Base-by-base conservation (phyloP, 192 early-diverging fungal species). In the Backusella morwellensis region DNA sequence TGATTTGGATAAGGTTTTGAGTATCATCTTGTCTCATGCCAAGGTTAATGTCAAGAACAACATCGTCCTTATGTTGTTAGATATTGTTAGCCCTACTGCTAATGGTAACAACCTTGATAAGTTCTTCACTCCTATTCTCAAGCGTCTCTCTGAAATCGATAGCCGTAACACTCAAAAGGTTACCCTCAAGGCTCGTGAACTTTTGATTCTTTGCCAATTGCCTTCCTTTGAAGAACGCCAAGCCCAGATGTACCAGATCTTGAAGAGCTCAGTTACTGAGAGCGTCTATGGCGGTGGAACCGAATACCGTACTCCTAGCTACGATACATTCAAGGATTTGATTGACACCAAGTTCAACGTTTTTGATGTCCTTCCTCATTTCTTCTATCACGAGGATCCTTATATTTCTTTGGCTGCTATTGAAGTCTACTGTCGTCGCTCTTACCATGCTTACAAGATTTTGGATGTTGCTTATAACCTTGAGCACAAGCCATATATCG, bases 381-480 rank as follows among this genome's bases (percentile, higher is more conserved):
- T 99, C 87, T 95, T 99, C 82, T 96, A 95, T 84, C 93, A 99
- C 79, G 82, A 86, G 38, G 92, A 96, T 72, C 82, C 85, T 26
- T 90, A 91, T 70, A 88, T 97, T 68, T 84, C 92, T 7, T 83
- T 95, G 77, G 93, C 95, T 1, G 97, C 98, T 26, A 89, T 98
- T 38, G 97, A 98, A 89, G 96, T 97, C 15, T 99, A 99, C 80
- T 94, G 95, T 70, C 91, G 97, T 72, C 97, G 97, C 76, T 96
- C 98, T 6, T 97, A 98, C 91, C 96, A 98, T 80, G 96, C 96
- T 44, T 99, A 99, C 87, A 90, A 95, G 78, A 92, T 99, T 63
- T 90, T 93, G 42, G 92, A 92, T 71, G 91, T 97, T 82, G 91
- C 92, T 83, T 93, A 92, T 72, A 76, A 87, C 73, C 86, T 91